Base-by-base conservation (phyloP, 768 basidiomycete genomes). In the Amanita muscaria region DNA sequence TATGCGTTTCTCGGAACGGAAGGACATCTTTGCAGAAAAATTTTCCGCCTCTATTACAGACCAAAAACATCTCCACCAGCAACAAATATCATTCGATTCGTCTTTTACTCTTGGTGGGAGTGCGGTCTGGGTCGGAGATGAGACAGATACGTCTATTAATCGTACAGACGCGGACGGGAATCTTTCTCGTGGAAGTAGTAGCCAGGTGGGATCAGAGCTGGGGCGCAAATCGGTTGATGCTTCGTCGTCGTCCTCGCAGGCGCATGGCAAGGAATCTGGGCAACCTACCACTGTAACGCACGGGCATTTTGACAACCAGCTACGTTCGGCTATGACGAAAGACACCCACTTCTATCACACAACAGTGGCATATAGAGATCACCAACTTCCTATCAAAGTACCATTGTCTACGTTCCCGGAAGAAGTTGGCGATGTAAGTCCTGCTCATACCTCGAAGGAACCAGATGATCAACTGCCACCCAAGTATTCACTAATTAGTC, bases 301-400 rank as follows among this genome's bases (percentile, higher is more conserved):
- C 40, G 58, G 72, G 7, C 60, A 66, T 41, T 65, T 65, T 46
- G 77, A 82, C 46, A 61, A 64, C 22, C 69, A 73, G 40, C 47
- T 65, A 33, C 68, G 78, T 39, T 64, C 71, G 46, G 69, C 70
- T 22, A 51, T 72, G 52, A 69, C 72, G 38, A 89, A 88, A 55
- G 94, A 99, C 70, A 97, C 93, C 29, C 93, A 97, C 59, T 94
- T 88, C 58, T 97, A 79, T 64, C 83, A 92, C 56, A 88, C 93
- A 1, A 73, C 75, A 9, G 85, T 94, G 44, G 76, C 71, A 11
- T 94, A 92, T 64, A 84, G 83, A 60, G 82, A 82, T 44, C 81
- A 91, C 50, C 76, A 77, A 22, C 62, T 97, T 23, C 93, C 92
- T 11, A 90, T 98, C 57, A 84, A 89, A 56, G 78, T 98, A 61